Percentiles rank a stretch among this genome's conserved stretches.
These are phyloP conservation scores for Amanita thiersii DNA, from an alignment of 768 basidiomycete species.

Conservation along the genomic window DNA sequence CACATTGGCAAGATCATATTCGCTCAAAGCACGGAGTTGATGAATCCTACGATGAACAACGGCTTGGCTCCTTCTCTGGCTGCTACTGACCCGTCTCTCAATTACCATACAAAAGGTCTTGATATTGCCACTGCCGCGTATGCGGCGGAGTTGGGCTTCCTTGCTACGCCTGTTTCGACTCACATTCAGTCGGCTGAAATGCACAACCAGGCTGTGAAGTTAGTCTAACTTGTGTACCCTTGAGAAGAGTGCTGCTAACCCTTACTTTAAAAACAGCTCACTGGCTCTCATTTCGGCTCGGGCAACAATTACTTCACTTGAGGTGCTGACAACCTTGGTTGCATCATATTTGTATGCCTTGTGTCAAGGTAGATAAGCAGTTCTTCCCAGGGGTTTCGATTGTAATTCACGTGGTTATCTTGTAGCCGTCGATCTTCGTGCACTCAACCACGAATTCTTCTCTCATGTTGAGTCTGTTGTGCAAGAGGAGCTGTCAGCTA, in stretches of 20 bases:
- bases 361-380: conserved; percentile 45
- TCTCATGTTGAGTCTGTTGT: conserved; percentile 36
- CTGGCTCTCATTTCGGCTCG: conserved; percentile 69
- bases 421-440: conserved; percentile 69
- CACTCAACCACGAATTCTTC: conserved; percentile 57
- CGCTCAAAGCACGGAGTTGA: conserved; percentile 63
- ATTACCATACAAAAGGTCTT: conserved; percentile 72
- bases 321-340: conserved; percentile 63
- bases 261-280: conserved; percentile 23
- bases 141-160: conserved; percentile 67
- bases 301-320: conserved; percentile 60
- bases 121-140: conserved; percentile 82
- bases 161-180: conserved; percentile 72
- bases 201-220: conserved; percentile 84
- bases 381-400: neutral
- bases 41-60: conserved; percentile 75
- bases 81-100: conserved; percentile 65
- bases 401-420: conserved; percentile 6
- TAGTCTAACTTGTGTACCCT: conserved; percentile 17
- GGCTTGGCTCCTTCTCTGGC: conserved; percentile 71
- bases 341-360: conserved; percentile 65
- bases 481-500: conserved; percentile 35
- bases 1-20: conserved; percentile 69
- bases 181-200: conserved; percentile 81
- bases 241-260: conserved; percentile 4